Percentiles rank a stretch among this genome's conserved stretches.
Conservation (phyloP, 805 yeast species). For the Saccharomycopsis babjevae region DNA sequence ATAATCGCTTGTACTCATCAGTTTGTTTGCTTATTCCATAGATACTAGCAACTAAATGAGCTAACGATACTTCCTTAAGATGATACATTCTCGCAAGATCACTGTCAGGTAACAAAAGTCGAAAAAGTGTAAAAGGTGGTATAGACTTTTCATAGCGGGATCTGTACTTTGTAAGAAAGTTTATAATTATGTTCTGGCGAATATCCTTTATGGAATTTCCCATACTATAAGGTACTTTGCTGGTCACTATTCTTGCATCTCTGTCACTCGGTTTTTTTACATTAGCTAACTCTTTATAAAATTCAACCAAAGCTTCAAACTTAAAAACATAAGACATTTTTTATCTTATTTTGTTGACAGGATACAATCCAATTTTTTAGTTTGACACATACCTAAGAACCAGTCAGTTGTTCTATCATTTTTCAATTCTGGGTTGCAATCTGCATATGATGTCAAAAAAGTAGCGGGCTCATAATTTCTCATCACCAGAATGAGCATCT, state of each 20-base stretch:
- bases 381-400: neutral
- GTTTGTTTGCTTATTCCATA: conserved; percentile 52
- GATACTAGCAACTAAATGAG: conserved; percentile 38
- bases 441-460: neutral
- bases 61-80: conserved; percentile 54
- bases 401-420: neutral
- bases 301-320: conserved; percentile 2
- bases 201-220: neutral
- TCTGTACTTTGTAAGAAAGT: conserved; percentile 13
- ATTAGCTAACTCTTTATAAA: neutral
- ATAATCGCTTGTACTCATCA: conserved; percentile 42
- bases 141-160: neutral
- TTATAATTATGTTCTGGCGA: conserved; percentile 5
- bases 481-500: neutral
- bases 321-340: neutral
- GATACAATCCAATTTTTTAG: neutral
- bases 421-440: neutral
- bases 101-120: conserved; percentile 50
- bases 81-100: conserved; percentile 51
- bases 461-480: neutral
- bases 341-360: neutral
- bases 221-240: neutral
- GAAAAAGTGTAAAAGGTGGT: conserved; percentile 48
- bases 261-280: neutral
- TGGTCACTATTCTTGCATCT: neutral